phyloP scores from a whole-genome alignment of 768 basidiomycete species.

The Mycena alexandri region DNA sequence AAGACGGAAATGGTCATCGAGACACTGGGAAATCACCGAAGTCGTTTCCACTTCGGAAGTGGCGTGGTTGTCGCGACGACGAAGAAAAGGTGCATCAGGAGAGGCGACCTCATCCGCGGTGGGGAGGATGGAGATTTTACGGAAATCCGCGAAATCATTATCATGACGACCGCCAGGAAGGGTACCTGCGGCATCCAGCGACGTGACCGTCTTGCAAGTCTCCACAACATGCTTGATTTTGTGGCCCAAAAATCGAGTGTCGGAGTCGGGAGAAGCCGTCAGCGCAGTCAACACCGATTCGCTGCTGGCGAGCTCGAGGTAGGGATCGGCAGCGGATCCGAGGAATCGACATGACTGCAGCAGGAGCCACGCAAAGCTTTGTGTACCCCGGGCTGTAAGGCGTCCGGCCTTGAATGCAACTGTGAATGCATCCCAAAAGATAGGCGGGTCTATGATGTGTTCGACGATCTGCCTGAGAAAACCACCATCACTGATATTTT shows the following conservation, averaged over 20 bases:
- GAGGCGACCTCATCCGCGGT: constrained; percentile 69
- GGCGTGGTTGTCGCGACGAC: constrained; percentile 60
- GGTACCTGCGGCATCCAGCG: constrained; percentile 38
- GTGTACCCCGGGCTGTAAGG: constrained; percentile 2
- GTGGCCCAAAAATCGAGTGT: constrained; percentile 38
- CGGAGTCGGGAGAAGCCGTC: constrained; percentile 10
- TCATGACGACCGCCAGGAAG: constrained; percentile 77
- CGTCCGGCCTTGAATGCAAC: constrained; percentile 46
- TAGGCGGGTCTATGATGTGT: constrained; percentile 56
- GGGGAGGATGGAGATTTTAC: constrained; percentile 72
- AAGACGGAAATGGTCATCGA: constrained; percentile 78
- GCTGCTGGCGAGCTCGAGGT: constrained; percentile 51
- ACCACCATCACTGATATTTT: constrained; percentile 50
- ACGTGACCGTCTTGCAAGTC: constrained; percentile 16
- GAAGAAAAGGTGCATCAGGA: constrained; percentile 60
- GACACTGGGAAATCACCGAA: constrained; percentile 54
- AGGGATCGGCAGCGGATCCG: constrained; percentile 47
- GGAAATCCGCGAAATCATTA: constrained; percentile 74
- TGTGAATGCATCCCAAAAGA: constrained; percentile 57
- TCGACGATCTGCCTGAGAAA: constrained; percentile 53
- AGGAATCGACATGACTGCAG: constrained; percentile 60
- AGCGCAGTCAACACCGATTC: constrained; percentile 11
- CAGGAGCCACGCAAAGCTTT: constrained; percentile 62
- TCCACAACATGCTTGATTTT: constrained; percentile 47
- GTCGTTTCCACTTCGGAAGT: constrained; percentile 44